These are phyloP conservation scores for Phylloporus sp. DNA, from an alignment of 768 basidiomycete genomes.

Conservation along the genomic window DNA sequence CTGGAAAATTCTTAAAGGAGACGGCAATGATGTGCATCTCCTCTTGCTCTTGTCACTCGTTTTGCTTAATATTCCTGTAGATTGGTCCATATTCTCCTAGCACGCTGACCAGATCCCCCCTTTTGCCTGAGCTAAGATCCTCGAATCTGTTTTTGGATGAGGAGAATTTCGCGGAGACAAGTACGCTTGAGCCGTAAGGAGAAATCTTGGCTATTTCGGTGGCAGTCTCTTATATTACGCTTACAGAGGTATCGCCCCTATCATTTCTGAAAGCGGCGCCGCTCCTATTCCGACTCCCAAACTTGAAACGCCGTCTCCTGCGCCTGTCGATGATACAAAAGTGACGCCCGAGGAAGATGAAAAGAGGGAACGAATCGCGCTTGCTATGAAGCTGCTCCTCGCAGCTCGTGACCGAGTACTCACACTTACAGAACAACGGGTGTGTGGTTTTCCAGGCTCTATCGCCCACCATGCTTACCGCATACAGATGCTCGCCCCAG, in stretches of 20 bases:
- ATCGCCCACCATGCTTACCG: background rate
- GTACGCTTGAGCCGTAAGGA: constrained; percentile 46
- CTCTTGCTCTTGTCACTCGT: background rate
- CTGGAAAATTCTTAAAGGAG: constrained; percentile 82
- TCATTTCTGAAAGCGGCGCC: constrained; percentile 6
- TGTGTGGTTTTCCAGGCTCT: constrained; percentile 22
- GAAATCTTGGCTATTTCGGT: background rate
- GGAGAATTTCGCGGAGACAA: constrained; percentile 45
- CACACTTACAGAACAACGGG: constrained; percentile 72
- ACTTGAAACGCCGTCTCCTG: background rate
- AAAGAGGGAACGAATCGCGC: constrained; percentile 53
- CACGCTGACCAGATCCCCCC: constrained; percentile 67
- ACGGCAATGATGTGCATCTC: constrained; percentile 66
- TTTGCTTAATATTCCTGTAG: constrained; percentile 34
- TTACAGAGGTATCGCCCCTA: constrained; percentile 12
- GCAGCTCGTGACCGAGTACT: constrained; percentile 69
- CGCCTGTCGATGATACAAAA: constrained; percentile 3
- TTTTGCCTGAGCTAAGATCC: constrained; percentile 72
- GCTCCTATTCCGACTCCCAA: constrained; percentile 1
- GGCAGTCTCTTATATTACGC: constrained; percentile 15
- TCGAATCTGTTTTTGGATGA: constrained; percentile 68
- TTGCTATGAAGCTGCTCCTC: constrained; percentile 65
- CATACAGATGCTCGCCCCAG: constrained; percentile 48
- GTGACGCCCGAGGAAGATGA: constrained; percentile 51
- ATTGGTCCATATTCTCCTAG: constrained; percentile 80